Conservation (phyloP, 139 green algal genomes). For the Micractinium conductrix region DNA sequence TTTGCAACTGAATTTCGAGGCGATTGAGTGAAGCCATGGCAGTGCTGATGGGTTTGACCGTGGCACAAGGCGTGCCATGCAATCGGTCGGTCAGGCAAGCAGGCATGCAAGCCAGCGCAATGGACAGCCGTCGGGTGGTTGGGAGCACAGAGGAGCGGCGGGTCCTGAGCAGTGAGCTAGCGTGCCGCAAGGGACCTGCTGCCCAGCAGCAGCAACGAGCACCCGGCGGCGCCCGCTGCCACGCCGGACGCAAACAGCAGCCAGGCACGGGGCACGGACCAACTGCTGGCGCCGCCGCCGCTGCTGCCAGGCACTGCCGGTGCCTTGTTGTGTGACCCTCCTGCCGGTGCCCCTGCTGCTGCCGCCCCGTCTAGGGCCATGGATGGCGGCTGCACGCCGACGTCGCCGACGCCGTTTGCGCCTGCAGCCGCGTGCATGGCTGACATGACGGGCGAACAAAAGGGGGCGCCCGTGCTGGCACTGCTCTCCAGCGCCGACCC, state of each 20-base stretch:
- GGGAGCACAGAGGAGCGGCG: no score
- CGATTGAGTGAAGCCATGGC: no score
- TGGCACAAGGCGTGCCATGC: no score
- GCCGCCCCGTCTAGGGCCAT: neutral
- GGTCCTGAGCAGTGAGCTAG: neutral
- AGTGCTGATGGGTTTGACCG: no score
- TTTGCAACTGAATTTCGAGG: no score
- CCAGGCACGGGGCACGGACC: no score
- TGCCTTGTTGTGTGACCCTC: neutral
- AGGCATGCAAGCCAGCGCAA: no score
- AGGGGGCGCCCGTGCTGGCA: neutral
- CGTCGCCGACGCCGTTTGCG: neutral
- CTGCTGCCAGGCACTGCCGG: no score
- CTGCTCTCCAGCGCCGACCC: neutral
- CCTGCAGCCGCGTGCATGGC: neutral
- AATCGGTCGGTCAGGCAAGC: no score
- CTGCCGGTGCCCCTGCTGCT: neutral
- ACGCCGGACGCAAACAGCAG: conserved; percentile 15
- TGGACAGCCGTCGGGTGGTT: no score
- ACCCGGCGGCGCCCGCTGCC: conserved; percentile 1
- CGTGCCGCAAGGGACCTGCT: no score
- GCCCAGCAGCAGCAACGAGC: neutral
- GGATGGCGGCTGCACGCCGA: neutral
- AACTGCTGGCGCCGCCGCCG: no score
- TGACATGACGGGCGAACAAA: conserved; percentile 1